A percentile compares a stretch with the other conserved stretches of the same genome.
phyloP scores from a whole-genome alignment of 2,329 filamentous ascomycete genomes.

The Exophiala lecanii-corni region DNA sequence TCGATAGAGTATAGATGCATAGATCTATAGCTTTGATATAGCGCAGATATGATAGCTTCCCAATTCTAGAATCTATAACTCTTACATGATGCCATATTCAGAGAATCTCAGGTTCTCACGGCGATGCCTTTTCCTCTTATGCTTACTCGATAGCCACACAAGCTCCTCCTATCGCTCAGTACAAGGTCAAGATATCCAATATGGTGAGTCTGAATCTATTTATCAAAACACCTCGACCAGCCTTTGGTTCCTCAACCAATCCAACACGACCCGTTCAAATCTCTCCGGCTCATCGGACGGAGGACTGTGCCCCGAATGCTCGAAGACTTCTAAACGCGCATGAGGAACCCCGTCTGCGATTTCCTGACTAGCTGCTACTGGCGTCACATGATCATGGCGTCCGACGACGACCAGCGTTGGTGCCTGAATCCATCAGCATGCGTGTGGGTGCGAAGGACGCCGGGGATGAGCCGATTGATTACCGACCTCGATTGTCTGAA shows the following conservation, averaged over 20 bases:
- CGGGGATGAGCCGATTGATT: neutral
- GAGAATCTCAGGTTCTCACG: no score
- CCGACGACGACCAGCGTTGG: constrained; percentile 14
- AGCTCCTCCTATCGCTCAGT: no score
- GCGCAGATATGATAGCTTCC: no score
- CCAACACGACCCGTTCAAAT: constrained; percentile 5
- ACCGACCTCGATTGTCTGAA: constrained; percentile 9
- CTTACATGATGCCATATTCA: no score
- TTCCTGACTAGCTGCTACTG: constrained; percentile 3
- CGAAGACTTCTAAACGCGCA: constrained; percentile 12
- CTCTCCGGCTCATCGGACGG: constrained; percentile 12
- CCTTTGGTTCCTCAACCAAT: constrained; percentile 8
- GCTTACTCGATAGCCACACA: no score
- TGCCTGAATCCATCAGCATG: neutral
- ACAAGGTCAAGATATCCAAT: no score
- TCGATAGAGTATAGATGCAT: no score
- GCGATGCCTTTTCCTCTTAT: no score
- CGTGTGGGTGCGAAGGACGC: neutral
- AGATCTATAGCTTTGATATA: no score
- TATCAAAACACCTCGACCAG: no score
- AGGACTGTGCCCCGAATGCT: constrained; percentile 14
- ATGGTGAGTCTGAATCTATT: no score
- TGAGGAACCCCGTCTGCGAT: constrained; percentile 6
- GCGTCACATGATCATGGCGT: constrained; percentile 13
- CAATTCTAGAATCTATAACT: no score